Evolutionary conservation across 169 alveolate genomes (phyloP).

Genomic region (Cryptosporidium felis): DNA sequence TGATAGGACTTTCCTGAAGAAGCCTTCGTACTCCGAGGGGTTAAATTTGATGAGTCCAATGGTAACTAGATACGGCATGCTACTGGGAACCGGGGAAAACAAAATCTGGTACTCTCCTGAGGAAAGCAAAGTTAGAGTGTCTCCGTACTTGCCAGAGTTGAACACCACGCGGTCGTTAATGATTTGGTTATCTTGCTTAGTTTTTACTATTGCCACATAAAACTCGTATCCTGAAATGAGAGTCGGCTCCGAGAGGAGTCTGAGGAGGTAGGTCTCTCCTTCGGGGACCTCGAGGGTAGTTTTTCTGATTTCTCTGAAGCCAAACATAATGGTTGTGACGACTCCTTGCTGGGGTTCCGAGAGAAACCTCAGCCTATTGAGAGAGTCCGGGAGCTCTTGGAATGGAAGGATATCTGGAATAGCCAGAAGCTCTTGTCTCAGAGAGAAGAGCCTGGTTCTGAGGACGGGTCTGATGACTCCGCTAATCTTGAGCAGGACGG

Average conservation of each 20-base stretch:
- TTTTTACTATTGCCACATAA: constrained; percentile 12
- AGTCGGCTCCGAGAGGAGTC: constrained; percentile 47
- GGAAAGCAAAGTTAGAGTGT: not conserved
- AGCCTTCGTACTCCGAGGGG: constrained; percentile 10
- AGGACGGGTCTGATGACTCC: not conserved
- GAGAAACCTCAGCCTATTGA: constrained; percentile 52
- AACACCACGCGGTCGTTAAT: constrained; percentile 11
- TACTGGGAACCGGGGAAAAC: constrained; percentile 34
- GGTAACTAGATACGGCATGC: constrained; percentile 52
- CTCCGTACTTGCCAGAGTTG: constrained; percentile 66
- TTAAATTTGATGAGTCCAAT: constrained; percentile 39
- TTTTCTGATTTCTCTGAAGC: constrained; percentile 11
- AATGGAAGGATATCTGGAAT: constrained; percentile 66
- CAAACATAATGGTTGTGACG: constrained; percentile 44
- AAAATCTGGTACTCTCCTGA: constrained; percentile 24
- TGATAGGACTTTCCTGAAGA: not conserved
- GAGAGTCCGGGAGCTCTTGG: constrained; percentile 53
- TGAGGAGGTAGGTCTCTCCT: not conserved
- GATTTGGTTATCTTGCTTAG: not conserved
- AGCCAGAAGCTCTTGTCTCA: constrained; percentile 36
- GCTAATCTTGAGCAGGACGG: constrained; percentile 7
- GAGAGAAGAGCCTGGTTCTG: constrained; percentile 19
- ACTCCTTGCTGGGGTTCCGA: constrained; percentile 8
- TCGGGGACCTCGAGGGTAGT: constrained; percentile 27
- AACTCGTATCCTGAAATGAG: constrained; percentile 52